phyloP scores from a whole-genome alignment of 2,329 filamentous ascomycete genomes.

The Canariomyces notabilis region DNA sequence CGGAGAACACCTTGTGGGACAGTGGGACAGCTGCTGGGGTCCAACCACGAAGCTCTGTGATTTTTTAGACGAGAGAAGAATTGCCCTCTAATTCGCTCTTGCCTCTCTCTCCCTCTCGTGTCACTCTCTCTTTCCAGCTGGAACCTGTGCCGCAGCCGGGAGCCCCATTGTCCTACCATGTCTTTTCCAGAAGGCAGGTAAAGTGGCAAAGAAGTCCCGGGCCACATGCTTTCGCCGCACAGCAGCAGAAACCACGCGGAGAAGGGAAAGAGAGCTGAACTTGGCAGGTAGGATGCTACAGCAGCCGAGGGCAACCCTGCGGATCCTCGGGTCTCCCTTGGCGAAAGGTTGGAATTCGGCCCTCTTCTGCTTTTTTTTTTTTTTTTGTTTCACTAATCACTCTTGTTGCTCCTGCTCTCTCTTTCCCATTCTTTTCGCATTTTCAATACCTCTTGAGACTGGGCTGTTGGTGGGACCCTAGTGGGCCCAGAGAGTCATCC shows the following conservation, averaged over 20 bases:
- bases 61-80: too few species aligned
- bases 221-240: constrained; percentile 15
- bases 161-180: neutral
- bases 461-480: constrained; percentile 11
- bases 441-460: constrained; percentile 9
- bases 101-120: too few species aligned
- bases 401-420: neutral
- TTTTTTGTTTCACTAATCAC: neutral
- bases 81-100: too few species aligned
- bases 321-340: neutral
- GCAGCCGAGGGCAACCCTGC: neutral
- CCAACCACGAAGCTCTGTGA: neutral
- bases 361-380: neutral
- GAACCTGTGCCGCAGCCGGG: constrained; percentile 9
- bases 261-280: constrained; percentile 12
- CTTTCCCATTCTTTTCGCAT: constrained; percentile 5
- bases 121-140: too few species aligned
- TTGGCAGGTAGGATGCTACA: constrained; percentile 14
- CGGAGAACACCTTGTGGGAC: constrained; percentile 13
- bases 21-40: constrained; percentile 12
- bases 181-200: constrained; percentile 16
- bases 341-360: too few species aligned
- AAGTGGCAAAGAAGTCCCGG: neutral
- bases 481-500: constrained; percentile 16
- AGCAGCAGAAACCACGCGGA: constrained; percentile 4